Evolutionary conservation across 83 land plant species (phyloP), one percentile per base, ranked within the genome.

Genomic region (Picea abies): DNA sequence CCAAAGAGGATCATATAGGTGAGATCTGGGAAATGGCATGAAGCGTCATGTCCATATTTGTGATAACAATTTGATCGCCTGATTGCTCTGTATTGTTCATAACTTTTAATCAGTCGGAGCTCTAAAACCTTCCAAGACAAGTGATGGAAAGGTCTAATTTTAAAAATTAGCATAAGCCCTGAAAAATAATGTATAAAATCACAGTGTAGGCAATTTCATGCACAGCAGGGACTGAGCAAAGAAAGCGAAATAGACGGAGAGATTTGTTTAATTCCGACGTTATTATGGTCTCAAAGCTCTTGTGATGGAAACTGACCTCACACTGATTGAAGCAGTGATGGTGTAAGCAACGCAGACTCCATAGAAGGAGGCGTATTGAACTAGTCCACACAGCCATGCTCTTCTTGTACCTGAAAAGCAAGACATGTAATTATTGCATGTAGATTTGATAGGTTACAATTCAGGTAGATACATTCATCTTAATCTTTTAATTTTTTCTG

Each of bases 301-400:
- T 16, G 5, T 25, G 20, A 61, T 22, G 82, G 49, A 67, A n/a
- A 63, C 84, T 58, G 76, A 84, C 93, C 87, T 88, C 77, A 86
- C 62, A 82, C 92, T 85, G 47, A 63, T 84, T 20, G 89, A 76
- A 70, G 92, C 76, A 44, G 94, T 92, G 60, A 90, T 84, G 39
- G 86, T 83, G 68, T 87, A 92, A 20, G 90, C 94, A 86, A 89
- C 75, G 15, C 80, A 84, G n/a, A 80, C 49, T 41, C 88, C 91
- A 80, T 79, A 85, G 47, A 87, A 39, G 76, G 81, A 86, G 41
- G 75, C 67, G 26, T 86, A 86, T 22, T 87, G 88, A 16, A 86
- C 79, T 6, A 92, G 58, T 37, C 88, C 94, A 83, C 92, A 89
- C 8, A 84, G 14, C 78, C 87, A 83, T 19, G 82, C 82, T 19